Base-by-base conservation (phyloP, 225 moss, liverwort and hornwort genomes). In the Straminergon stramineum region DNA sequence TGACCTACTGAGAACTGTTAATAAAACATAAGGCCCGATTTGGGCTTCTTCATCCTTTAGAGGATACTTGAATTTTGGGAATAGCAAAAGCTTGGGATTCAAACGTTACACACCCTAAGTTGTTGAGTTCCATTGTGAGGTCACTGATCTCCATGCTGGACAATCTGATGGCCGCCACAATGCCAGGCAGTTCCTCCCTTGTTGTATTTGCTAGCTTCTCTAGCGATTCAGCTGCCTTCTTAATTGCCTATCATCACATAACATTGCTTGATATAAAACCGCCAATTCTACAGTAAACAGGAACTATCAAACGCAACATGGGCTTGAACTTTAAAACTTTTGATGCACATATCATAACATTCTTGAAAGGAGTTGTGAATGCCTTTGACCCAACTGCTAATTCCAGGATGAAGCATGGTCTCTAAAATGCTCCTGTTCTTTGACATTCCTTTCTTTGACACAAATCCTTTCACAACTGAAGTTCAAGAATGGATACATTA, bases 121-220 rank as follows among this genome's bases (percentile, higher is more conserved):
- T 96, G 85, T 96, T 97, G 34, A 99, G 96, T 92, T 99, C 99
- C 99, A 99, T 99, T 12, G 97, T 97, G 81, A 99, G 97, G 89
- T 99, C 99, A 86, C 96, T 97, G 85, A 99, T 99, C 90, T 97
- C 99, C 97, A 99, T 96, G 88, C 97, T 96, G 27, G 97, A 99
- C 87, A 99, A 91, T 90, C 96, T 94, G 58, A 99, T 95, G 66
- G 99, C 96, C 84, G 96, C 99, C 99, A 99, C 96, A 60, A 97
- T 96, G 90, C 96, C 96, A 56, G 99, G 97, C 61, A 99, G 96
- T 89, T 99, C 99, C 90, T 99, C 96, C 87, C 96, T 95, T 60
- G 96, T 94, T 85, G 93, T 90, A 75, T 96, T 95, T 80, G 97
- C 99, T 76, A 97, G 93, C 93, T 95, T 97, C 89, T 93, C 95